A percentile compares a stretch with the other conserved stretches of the same genome.
phyloP scores from a whole-genome alignment of 2,329 filamentous ascomycete genomes.

The Stenocarpella maydis region DNA sequence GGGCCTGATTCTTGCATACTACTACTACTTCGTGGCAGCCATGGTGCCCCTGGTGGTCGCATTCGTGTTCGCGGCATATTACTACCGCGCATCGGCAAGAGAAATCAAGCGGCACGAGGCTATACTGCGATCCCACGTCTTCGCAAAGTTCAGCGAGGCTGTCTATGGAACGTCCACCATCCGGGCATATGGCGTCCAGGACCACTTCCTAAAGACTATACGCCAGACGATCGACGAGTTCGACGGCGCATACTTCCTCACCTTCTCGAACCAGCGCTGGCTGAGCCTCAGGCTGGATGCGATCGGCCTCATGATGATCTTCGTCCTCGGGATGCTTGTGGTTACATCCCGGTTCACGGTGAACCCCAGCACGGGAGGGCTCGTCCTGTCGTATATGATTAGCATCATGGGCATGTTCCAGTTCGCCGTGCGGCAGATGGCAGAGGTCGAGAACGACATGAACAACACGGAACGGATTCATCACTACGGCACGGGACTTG shows the following conservation, averaged over 20 bases:
- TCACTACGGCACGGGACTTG: slow-evolving; percentile 86
- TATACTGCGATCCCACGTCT: slow-evolving; percentile 85
- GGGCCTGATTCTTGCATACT: slow-evolving; percentile 89
- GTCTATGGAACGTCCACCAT: slow-evolving; percentile 86
- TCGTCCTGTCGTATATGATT: slow-evolving; percentile 93
- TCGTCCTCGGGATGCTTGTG: slow-evolving; percentile 87
- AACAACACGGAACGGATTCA: slow-evolving; percentile 92
- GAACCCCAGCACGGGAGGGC: slow-evolving; percentile 81
- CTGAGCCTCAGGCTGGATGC: slow-evolving; percentile 83
- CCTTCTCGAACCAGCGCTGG: slow-evolving; percentile 96
- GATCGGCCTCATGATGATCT: slow-evolving; percentile 85
- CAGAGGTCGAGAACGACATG: slow-evolving; percentile 98
- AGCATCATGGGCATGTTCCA: slow-evolving; percentile 95
- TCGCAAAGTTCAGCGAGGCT: slow-evolving; percentile 90
- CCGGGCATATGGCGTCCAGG: slow-evolving; percentile 84
- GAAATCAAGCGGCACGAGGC: slow-evolving; percentile 96
- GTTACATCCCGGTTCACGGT: slow-evolving; percentile 91
- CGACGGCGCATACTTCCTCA: slow-evolving; percentile 93
- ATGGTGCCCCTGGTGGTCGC: slow-evolving; percentile 73
- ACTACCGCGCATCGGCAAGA: slow-evolving; percentile 89
- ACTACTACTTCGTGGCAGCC: slow-evolving; percentile 81
- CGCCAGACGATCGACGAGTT: slow-evolving; percentile 83
- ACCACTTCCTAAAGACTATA: slow-evolving; percentile 76
- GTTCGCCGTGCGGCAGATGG: slow-evolving; percentile 91
- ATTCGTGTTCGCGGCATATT: slow-evolving; percentile 83